These are phyloP conservation scores for Jaltomata sinuosa DNA, from an alignment of 257 asterid genomes.

Conservation along the genomic window DNA sequence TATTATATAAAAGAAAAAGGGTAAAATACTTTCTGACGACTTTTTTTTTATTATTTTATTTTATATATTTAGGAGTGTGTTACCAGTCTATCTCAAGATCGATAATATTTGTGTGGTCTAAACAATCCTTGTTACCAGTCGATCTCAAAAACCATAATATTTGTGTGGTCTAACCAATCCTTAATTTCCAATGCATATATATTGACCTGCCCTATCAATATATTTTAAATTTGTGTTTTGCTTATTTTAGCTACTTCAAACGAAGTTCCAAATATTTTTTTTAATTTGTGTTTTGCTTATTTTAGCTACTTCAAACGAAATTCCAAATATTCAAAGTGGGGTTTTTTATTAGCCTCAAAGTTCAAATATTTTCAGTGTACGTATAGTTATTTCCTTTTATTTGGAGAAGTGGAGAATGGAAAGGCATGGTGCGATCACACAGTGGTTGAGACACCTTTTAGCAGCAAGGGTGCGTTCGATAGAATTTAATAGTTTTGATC, in stretches of 20 bases:
- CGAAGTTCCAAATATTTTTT: background rate
- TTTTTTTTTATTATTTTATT: background rate
- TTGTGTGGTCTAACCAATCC: background rate
- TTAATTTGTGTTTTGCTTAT: background rate
- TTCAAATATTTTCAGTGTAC: background rate
- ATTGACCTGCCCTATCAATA: background rate
- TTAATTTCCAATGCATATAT: background rate
- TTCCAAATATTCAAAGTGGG: background rate
- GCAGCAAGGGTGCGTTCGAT: background rate
- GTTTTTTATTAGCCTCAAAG: background rate
- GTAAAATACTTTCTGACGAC: constrained; percentile 1
- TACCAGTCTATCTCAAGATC: too few relatives aligned
- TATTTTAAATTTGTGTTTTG: background rate
- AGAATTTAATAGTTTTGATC: too few relatives aligned
- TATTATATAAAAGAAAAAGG: background rate
- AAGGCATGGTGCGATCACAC: background rate
- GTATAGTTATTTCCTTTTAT: background rate
- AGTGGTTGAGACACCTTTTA: background rate
- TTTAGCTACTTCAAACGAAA: background rate
- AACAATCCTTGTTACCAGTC: too few relatives aligned
- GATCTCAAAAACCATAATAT: background rate
- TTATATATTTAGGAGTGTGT: too few relatives aligned
- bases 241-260: background rate
- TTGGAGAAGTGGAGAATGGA: background rate
- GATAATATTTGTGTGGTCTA: too few relatives aligned